Evolutionary conservation across 140 eudicot species (phyloP).

Genomic region (Ambrosia hybrid): DNA sequence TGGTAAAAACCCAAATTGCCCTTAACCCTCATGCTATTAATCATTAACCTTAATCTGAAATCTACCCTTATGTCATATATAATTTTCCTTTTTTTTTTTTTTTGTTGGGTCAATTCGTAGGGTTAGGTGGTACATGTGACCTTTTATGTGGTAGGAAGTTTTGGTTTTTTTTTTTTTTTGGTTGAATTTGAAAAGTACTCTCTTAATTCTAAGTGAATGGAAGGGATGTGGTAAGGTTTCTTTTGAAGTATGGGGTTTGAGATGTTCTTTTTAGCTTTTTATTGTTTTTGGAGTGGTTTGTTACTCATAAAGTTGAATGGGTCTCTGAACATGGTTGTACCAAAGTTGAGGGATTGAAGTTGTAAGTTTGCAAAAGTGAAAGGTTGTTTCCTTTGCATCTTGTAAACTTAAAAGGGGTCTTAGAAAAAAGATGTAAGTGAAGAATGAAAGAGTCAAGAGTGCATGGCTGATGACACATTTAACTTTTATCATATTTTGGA

Average conservation of each 20-base stretch:
- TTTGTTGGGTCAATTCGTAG: conserved; percentile 32
- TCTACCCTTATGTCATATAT: conserved; percentile 42
- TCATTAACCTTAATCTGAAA: conserved; percentile 4
- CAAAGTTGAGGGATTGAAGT: conserved; percentile 21
- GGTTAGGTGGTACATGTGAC: conserved; percentile 41
- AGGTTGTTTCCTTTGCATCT: neutral
- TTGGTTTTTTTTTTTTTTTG: conserved; percentile 35
- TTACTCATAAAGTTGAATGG: conserved; percentile 16
- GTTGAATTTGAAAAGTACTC: conserved; percentile 36
- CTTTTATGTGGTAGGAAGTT: conserved; percentile 50
- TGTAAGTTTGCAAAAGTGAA: conserved; percentile 20
- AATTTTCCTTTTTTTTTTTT: conserved; percentile 6
- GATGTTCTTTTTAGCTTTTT: conserved; percentile 8
- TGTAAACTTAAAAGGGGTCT: conserved; percentile 10
- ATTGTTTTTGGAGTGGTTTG: conserved; percentile 12
- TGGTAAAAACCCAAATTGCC: conserved; percentile 84
- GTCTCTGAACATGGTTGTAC: conserved; percentile 8
- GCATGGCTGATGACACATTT: conserved; percentile 18
- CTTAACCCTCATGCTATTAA: conserved; percentile 24
- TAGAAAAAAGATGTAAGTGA: conserved; percentile 24
- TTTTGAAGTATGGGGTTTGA: conserved; percentile 23
- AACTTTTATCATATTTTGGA: conserved; percentile 7
- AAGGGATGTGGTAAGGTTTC: conserved; percentile 48
- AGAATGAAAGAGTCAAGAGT: neutral
- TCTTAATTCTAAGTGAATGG: conserved; percentile 34